These are phyloP conservation scores for Pleomassaria siparia DNA, from an alignment of 2,329 filamentous ascomycete species.

Conservation along the genomic window DNA sequence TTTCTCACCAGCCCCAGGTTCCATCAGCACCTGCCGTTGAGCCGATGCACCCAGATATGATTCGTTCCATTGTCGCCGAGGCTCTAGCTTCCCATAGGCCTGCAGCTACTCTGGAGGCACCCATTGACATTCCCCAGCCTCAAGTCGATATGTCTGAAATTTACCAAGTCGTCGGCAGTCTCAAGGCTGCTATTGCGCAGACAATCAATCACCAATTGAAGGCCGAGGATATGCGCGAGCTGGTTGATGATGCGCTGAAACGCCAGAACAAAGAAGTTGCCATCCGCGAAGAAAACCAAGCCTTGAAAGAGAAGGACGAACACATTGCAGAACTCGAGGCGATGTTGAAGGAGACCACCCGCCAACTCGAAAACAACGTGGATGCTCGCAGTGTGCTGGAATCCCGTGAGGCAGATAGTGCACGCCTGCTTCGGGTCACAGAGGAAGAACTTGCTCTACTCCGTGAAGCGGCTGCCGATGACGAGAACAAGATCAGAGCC, in stretches of 20 bases:
- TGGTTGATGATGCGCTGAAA: conserved; percentile 41
- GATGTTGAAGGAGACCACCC: conserved; percentile 36
- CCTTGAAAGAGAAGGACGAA: conserved; percentile 33
- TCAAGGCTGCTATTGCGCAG: conserved; percentile 52
- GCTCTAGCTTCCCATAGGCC: conserved; percentile 36
- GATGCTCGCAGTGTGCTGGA: conserved; percentile 47
- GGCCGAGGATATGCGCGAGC: conserved; percentile 45
- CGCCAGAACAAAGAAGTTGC: conserved; percentile 34
- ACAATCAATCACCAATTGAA: conserved; percentile 48
- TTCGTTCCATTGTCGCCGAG: conserved; percentile 38
- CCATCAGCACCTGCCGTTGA: conserved; percentile 22
- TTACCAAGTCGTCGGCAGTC: conserved; percentile 50
- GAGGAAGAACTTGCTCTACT: conserved; percentile 53
- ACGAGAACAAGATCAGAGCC: conserved; percentile 45
- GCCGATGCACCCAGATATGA: conserved; percentile 35
- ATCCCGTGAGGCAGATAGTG: conserved; percentile 47
- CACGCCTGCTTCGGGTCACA: conserved; percentile 49
- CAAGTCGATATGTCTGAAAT: conserved; percentile 46
- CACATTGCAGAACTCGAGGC: conserved; percentile 40
- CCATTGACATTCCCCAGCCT: conserved; percentile 38
- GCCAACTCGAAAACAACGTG: conserved; percentile 43
- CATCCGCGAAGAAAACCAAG: conserved; percentile 32
- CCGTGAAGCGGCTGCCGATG: conserved; percentile 46
- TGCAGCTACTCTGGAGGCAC: conserved; percentile 27
- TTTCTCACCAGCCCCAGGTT: conserved; percentile 27